Base-by-base conservation (phyloP, 495 filamentous ascomycete genomes). In the Evansstolkia leycettana region DNA sequence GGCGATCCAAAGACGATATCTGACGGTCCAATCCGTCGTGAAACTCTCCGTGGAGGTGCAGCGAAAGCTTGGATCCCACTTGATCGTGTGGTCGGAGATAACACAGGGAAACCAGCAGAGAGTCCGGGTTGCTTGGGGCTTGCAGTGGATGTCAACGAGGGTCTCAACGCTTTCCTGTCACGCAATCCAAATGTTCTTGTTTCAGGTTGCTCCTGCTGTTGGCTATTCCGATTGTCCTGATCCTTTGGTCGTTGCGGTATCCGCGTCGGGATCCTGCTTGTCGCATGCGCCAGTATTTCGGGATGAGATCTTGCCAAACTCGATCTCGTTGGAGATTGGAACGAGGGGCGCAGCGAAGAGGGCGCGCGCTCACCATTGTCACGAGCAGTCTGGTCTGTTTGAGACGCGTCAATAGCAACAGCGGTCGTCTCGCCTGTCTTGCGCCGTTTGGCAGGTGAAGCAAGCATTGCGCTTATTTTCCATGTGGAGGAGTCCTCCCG, bases 291-390 rank as follows among this genome's bases (percentile, higher is more conserved):
- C 28, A 78, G 44, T 11, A 76, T 54, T 6, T 72, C 71, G 5
- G 78, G 75, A 45, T 81, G 70, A 40, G 73, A 70, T 47, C 72
- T 70, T 42, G 76, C 70, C 12, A 82, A 50, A 43, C 72, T 81
- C 3, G 76, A 67, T 43, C 67, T 71, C 0, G 76, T 82, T 3
- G 78, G 80, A 3, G 77, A 79, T 28, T 72, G 70, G 47, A 75
- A 82, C 0, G 78, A 81, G 0, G 70, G 67, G 3, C 69, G 69
- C 19, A 42, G 34, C 8, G 45, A 43, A 28, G 58, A 48, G 27
- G 41, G 51, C 31, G 36, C 45, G 43, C 31, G 27, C 8, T 39
- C 30, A 25, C 46, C 41, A 36, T 44, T 38, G 40, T 50, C 53
- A 40, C 58, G 36, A 15, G 52, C 38, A 30, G 36, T 17, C 17